Conservation (phyloP, 768 basidiomycete genomes). For the Rhizopogon salebrosus region DNA sequence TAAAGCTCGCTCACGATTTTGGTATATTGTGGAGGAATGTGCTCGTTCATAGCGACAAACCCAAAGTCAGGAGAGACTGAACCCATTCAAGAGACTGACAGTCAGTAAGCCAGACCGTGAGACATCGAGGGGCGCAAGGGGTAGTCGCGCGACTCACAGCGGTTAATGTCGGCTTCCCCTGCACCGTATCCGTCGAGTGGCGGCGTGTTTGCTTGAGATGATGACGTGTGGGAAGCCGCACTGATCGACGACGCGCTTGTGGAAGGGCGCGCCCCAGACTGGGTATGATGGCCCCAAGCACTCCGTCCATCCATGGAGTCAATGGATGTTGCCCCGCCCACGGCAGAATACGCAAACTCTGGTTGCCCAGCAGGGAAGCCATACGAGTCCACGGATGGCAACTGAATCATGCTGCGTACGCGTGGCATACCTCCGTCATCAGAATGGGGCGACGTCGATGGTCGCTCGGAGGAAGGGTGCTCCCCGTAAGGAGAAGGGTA, state of each 20-base stretch:
- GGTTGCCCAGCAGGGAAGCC: slow-evolving; percentile 59
- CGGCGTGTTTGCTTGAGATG: slow-evolving; percentile 78
- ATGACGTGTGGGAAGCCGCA: slow-evolving; percentile 70
- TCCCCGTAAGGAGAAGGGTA: slow-evolving; percentile 82
- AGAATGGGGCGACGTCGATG: slow-evolving; percentile 69
- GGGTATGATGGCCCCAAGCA: slow-evolving; percentile 37
- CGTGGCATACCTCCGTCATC: slow-evolving; percentile 57
- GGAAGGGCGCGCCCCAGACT: slow-evolving; percentile 55
- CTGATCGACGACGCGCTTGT: slow-evolving; percentile 69
- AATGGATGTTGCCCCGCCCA: slow-evolving; percentile 37
- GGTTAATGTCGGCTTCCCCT: slow-evolving; percentile 71
- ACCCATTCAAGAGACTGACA: slow-evolving; percentile 32
- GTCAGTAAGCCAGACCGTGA: slow-evolving; percentile 45
- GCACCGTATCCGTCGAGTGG: slow-evolving; percentile 65
- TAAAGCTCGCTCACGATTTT: slow-evolving; percentile 52
- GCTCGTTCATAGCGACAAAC: slow-evolving; percentile 78
- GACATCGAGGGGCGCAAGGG: slow-evolving; percentile 15
- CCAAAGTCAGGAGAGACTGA: slow-evolving; percentile 83
- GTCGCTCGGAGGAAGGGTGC: slow-evolving; percentile 48
- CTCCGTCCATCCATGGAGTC: slow-evolving; percentile 33
- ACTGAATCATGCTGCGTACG: slow-evolving; percentile 79
- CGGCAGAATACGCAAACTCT: slow-evolving; percentile 79
- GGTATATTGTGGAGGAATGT: slow-evolving; percentile 59
- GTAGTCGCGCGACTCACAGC: slow-evolving; percentile 56
- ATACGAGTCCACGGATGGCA: slow-evolving; percentile 69